Percentiles rank a stretch among this genome's conserved stretches.
Evolutionary conservation across 768 basidiomycete genomes (phyloP).

Genomic region (Rhizopogon vinicolor): DNA sequence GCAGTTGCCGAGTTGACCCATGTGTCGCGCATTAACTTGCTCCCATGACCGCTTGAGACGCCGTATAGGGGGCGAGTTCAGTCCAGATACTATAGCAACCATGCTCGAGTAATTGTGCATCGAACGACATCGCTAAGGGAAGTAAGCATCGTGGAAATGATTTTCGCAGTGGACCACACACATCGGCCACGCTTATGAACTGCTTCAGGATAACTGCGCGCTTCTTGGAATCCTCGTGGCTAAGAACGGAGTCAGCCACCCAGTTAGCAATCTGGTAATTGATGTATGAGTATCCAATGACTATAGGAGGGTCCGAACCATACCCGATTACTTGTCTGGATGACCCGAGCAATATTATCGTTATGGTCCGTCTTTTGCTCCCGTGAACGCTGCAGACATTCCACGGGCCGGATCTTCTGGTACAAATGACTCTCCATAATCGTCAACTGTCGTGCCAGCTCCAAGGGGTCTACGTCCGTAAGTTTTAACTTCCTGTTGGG

Average conservation of each 20-base stretch:
- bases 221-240: conserved; percentile 76
- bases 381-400: conserved; percentile 82
- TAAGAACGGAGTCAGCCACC: conserved; percentile 84
- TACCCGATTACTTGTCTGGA: conserved; percentile 84
- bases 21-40: conserved; percentile 69
- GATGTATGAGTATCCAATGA: conserved; percentile 2
- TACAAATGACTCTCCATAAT: conserved; percentile 86
- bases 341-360: conserved; percentile 85
- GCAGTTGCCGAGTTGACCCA: conserved; percentile 70
- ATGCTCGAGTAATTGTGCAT: conserved; percentile 97
- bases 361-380: conserved; percentile 68
- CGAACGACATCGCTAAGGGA: conserved; percentile 73
- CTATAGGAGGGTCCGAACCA: conserved; percentile 12
- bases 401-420: conserved; percentile 83
- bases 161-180: conserved; percentile 34
- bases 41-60: conserved; percentile 94
- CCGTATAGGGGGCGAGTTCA: conserved; percentile 91
- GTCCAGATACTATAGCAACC: conserved; percentile 91
- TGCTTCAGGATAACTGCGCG: conserved; percentile 83
- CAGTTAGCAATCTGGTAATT: conserved; percentile 76
- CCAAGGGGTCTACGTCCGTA: conserved; percentile 81
- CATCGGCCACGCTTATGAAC: conserved; percentile 88
- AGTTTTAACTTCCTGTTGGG: conserved; percentile 71
- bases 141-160: conserved; percentile 5
- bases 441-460: conserved; percentile 90